A percentile compares a stretch with the other conserved stretches of the same genome.
Evolutionary conservation across 2,329 filamentous ascomycete species (phyloP).

Genomic region (Colletotrichum sp.): DNA sequence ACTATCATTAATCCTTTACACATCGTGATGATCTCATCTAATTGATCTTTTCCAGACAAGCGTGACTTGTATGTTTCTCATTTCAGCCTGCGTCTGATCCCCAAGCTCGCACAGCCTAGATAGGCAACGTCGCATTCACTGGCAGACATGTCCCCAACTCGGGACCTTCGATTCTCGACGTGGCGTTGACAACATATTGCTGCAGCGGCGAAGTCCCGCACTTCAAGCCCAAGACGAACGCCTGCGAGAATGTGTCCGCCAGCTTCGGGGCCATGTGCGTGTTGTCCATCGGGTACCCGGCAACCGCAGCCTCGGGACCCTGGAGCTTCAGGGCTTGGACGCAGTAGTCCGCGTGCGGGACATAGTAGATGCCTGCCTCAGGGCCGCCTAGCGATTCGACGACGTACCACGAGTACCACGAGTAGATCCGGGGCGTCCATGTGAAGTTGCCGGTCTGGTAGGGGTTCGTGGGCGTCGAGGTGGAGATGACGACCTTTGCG

Average conservation of each 20-base stretch:
- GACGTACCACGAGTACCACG: conserved; percentile 47
- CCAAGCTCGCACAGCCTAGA: not conserved
- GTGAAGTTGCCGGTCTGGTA: conserved; percentile 61
- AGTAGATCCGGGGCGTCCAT: conserved; percentile 57
- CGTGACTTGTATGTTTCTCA: not conserved
- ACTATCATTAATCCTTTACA: not conserved
- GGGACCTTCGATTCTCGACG: not conserved
- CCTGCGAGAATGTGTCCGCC: conserved; percentile 58
- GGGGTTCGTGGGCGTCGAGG: conserved; percentile 61
- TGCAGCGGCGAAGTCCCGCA: conserved; percentile 6
- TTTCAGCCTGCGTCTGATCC: not conserved
- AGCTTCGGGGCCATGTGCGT: conserved; percentile 64
- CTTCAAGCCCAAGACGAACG: conserved; percentile 50
- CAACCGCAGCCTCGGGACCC: conserved; percentile 55
- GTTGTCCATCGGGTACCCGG: conserved; percentile 63
- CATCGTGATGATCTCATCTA: not conserved
- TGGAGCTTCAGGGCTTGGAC: conserved; percentile 56
- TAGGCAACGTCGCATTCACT: conserved; percentile 7
- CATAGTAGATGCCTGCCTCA: conserved; percentile 51
- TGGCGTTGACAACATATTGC: conserved; percentile 12
- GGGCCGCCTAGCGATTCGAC: conserved; percentile 32
- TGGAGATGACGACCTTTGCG: conserved; percentile 63
- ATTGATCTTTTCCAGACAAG: not conserved
- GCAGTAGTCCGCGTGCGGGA: conserved; percentile 64
- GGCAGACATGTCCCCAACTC: not conserved